A percentile compares a stretch with the other conserved stretches of the same genome.
Evolutionary conservation across 257 asterid genomes (phyloP).

Genomic region (Handroanthus guayacan): DNA sequence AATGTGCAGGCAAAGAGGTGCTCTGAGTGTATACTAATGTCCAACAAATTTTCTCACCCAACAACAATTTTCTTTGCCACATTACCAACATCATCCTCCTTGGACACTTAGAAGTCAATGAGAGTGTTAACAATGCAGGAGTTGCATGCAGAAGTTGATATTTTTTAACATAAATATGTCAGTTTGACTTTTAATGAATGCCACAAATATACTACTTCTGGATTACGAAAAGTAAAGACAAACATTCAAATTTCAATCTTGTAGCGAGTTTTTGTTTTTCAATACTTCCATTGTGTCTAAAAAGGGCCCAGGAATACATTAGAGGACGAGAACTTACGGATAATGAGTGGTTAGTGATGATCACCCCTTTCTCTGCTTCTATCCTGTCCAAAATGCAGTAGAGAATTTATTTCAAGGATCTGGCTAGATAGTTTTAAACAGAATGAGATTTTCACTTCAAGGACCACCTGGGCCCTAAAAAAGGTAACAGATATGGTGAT

Average conservation of each 20-base stretch:
- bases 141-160: constrained; percentile 16
- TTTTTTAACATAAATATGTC: constrained; percentile 16
- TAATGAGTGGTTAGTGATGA: constrained; percentile 87
- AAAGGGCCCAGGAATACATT: constrained; percentile 28
- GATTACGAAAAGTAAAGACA: neutral
- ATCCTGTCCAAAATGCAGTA: constrained; percentile 66
- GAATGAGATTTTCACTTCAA: constrained; percentile 25
- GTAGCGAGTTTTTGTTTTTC: neutral
- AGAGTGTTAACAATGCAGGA: constrained; percentile 23
- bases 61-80: neutral
- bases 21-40: constrained; percentile 12
- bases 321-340: constrained; percentile 60
- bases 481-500: constrained; percentile 11
- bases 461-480: neutral
- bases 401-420: constrained; percentile 26
- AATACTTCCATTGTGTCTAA: neutral
- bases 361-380: constrained; percentile 95
- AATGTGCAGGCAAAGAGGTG: constrained; percentile 13
- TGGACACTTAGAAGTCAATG: constrained; percentile 11
- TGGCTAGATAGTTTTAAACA: constrained; percentile 14
- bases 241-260: constrained; percentile 11
- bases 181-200: constrained; percentile 5
- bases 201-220: constrained; percentile 10
- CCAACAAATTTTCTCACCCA: constrained; percentile 30
- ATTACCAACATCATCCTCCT: constrained; percentile 6